These are phyloP conservation scores for Capsicum pubescens DNA, from an alignment of 257 asterid genomes.

Conservation along the genomic window DNA sequence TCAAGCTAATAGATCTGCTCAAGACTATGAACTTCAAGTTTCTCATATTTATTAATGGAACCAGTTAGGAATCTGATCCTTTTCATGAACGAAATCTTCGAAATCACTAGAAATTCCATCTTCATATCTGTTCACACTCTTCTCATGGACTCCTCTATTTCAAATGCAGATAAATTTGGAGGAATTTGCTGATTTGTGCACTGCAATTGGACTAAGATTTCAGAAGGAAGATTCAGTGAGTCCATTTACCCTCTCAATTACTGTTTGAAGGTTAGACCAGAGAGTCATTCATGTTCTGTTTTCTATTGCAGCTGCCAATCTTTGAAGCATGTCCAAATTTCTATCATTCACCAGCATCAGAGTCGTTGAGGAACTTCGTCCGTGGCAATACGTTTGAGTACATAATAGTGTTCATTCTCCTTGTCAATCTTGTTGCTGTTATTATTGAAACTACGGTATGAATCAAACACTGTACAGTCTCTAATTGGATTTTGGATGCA, in stretches of 20 bases:
- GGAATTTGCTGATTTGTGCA: conserved; percentile 87
- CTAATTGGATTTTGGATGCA: conserved; percentile 21
- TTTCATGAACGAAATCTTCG: not conserved
- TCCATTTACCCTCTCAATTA: conserved; percentile 34
- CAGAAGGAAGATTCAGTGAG: conserved; percentile 93
- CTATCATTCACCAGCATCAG: conserved; percentile 74
- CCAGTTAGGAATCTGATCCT: conserved; percentile 26
- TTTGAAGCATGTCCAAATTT: conserved; percentile 70
- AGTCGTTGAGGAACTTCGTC: conserved; percentile 69
- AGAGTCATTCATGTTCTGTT: conserved; percentile 22
- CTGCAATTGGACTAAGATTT: conserved; percentile 87
- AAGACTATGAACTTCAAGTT: not conserved
- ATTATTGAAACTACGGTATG: conserved; percentile 89
- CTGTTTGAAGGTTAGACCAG: conserved; percentile 24
- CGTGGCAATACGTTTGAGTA: conserved; percentile 72
- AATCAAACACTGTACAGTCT: conserved; percentile 8
- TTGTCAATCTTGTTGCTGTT: conserved; percentile 83
- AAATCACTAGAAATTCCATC: not conserved
- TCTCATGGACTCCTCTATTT: conserved; percentile 22
- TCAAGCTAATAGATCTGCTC: conserved; percentile 4
- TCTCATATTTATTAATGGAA: not conserved
- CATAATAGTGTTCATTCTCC: conserved; percentile 62
- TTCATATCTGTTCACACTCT: not conserved
- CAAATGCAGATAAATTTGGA: conserved; percentile 82
- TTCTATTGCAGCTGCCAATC: conserved; percentile 67